Evolutionary conservation across 202 grass and related monocot species (phyloP), one percentile per base, ranked within the genome.

Genomic region (Bolboschoenoplectus hybrid): DNA sequence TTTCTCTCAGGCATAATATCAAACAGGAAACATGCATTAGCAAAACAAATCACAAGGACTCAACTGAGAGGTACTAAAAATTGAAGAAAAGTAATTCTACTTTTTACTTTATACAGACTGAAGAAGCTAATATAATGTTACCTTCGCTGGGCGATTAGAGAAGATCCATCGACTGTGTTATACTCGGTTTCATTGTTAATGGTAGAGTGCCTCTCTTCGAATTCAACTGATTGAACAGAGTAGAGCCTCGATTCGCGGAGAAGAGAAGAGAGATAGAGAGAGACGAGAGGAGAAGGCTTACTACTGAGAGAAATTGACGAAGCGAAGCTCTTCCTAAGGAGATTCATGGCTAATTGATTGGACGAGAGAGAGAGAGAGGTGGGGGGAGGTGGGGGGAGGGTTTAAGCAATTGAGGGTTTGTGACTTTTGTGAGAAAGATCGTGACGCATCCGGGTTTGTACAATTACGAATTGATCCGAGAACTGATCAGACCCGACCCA

Each of bases 111-210:
- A 36, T 0, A 56, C 20, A 63, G 17, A 45, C 8, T 12, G 26
- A 26, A 26, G 56, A 41, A 81, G 12, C 56, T 63, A 26, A 57
- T 19, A 81, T 63, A 61, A 63, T 20, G 13, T 26, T 91, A 80
- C 96, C 93, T 94, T 86, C 93, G 87, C 87, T 91, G 91, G 63
- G 88, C 58, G 74, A 92, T 51, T 72, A 96, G 93, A 73, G 89
- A 91, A 73, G 89, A 91, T 10, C 93, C 88, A 35, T 90, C 92
- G 89, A 91, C 90, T 41, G 87, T 92, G 78, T 91, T 94, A 81
- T 90, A 95, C 90, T 98, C 93, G 84, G 90, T 91, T 41, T 75
- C 46, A 49, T 94, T 91, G n/a, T 82, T 89, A 60, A 80, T 52
- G 61, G 93, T 90, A 76, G 89, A 94, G 85, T 94, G 94, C 41